Conservation (phyloP, 495 filamentous ascomycete species). For the Stereocaulon alpinum region DNA sequence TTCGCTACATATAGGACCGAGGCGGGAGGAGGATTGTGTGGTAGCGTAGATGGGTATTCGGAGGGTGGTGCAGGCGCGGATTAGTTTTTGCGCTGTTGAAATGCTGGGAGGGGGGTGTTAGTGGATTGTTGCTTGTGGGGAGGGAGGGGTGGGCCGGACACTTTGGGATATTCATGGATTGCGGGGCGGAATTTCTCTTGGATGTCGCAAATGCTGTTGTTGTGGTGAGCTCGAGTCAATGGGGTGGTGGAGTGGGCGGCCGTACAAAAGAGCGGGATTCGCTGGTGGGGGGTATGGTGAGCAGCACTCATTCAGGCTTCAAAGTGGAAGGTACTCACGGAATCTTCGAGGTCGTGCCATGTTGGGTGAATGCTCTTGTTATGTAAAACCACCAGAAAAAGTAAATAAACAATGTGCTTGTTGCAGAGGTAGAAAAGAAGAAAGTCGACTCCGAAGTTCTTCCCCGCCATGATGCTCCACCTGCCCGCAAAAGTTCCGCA, state of each 20-base stretch:
- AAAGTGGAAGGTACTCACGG: constrained; percentile 25
- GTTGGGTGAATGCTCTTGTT: not conserved
- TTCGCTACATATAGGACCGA: constrained; percentile 70
- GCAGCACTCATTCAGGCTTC: not conserved
- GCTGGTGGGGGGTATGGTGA: constrained; percentile 30
- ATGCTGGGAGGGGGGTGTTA: constrained; percentile 21
- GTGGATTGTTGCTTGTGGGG: no score
- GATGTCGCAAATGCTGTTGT: constrained; percentile 76
- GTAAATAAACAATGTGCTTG: not conserved
- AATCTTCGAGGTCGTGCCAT: constrained; percentile 29
- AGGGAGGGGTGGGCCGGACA: constrained; percentile 51
- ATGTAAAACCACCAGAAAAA: not conserved
- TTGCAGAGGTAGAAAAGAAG: not conserved
- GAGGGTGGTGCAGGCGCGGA: constrained; percentile 48
- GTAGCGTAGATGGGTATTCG: constrained; percentile 71
- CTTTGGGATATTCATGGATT: constrained; percentile 72
- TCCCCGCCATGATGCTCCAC: not conserved
- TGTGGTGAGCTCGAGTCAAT: constrained; percentile 1
- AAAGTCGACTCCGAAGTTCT: not conserved
- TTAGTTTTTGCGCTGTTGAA: constrained; percentile 41
- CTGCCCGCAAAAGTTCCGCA: constrained; percentile 8
- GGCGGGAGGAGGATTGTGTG: constrained; percentile 65
- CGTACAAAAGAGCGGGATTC: constrained; percentile 61
- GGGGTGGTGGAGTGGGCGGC: constrained; percentile 8
- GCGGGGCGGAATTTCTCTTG: constrained; percentile 83